These are phyloP conservation scores for Cryptococcus deneoformans DNA, from an alignment of 1,284 basidiomycete species.

Conservation along the genomic window DNA sequence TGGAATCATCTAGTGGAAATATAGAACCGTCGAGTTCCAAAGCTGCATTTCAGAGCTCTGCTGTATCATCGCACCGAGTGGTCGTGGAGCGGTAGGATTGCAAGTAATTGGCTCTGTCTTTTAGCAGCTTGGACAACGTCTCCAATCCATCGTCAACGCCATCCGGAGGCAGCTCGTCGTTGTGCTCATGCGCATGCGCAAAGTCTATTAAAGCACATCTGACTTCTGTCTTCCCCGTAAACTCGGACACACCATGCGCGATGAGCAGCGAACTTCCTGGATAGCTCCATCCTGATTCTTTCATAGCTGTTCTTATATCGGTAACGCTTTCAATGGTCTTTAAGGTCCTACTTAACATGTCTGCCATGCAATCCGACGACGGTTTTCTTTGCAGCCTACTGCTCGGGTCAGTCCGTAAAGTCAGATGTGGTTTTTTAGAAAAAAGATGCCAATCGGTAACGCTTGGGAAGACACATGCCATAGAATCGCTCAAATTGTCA, in stretches of 20 bases:
- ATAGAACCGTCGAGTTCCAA: no score
- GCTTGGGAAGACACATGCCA: constrained; percentile 6
- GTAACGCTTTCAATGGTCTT: neutral
- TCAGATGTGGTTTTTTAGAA: neutral
- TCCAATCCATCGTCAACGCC: constrained; percentile 2
- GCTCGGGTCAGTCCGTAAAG: neutral
- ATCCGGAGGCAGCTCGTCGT: neutral
- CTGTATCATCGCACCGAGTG: neutral
- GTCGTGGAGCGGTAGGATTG: neutral
- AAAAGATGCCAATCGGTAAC: neutral
- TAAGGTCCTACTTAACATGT: neutral
- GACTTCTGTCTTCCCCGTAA: neutral
- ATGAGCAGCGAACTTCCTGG: constrained; percentile 4
- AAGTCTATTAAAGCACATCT: constrained; percentile 5
- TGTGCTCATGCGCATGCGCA: neutral
- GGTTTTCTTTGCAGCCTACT: neutral
- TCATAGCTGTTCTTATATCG: neutral
- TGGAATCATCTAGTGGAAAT: no score
- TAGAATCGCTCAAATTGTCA: constrained; percentile 4
- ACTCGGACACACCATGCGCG: neutral
- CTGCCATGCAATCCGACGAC: neutral
- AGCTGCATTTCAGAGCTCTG: no score
- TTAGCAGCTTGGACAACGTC: neutral
- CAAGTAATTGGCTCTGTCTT: neutral
- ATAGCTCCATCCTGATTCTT: constrained; percentile 1